Evolutionary conservation across 306 rosid species (phyloP).

Genomic region (Luffa acutangula): DNA sequence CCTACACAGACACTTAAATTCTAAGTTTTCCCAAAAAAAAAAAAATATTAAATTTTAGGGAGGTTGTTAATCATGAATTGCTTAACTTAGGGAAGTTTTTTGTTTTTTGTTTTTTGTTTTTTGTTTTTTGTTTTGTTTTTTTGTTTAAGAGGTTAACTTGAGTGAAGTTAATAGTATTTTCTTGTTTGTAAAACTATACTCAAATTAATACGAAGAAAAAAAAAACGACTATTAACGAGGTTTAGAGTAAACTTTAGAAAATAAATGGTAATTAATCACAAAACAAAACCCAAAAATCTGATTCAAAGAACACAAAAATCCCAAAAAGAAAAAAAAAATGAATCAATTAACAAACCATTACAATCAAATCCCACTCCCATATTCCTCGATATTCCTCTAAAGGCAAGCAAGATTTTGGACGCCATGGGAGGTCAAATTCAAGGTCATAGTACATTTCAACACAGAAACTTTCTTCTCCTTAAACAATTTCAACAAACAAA

Average conservation of each 20-base stretch:
- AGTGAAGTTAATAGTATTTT: no score
- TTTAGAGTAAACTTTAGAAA: background rate
- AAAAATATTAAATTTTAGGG: no score
- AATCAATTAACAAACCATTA: background rate
- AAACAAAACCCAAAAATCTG: background rate
- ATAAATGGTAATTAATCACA: background rate
- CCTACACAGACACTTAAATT: no score
- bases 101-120: no score
- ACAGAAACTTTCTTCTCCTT: background rate
- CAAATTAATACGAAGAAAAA: no score
- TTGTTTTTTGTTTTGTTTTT: no score
- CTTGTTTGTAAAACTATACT: no score
- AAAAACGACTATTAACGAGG: no score
- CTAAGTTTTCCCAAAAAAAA: no score
- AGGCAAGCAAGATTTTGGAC: background rate
- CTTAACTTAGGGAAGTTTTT: no score
- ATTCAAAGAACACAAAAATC: background rate
- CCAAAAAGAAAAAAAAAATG: background rate
- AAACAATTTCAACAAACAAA: background rate
- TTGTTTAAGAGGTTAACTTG: no score
- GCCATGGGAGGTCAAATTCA: background rate
- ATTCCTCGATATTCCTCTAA: background rate
- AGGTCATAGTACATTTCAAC: slow-evolving; percentile 2
- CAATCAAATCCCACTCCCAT: background rate
- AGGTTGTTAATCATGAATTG: no score